Evolutionary conservation across 176 grass and related monocot species (phyloP).

Genomic region (Lolium multiflorum): DNA sequence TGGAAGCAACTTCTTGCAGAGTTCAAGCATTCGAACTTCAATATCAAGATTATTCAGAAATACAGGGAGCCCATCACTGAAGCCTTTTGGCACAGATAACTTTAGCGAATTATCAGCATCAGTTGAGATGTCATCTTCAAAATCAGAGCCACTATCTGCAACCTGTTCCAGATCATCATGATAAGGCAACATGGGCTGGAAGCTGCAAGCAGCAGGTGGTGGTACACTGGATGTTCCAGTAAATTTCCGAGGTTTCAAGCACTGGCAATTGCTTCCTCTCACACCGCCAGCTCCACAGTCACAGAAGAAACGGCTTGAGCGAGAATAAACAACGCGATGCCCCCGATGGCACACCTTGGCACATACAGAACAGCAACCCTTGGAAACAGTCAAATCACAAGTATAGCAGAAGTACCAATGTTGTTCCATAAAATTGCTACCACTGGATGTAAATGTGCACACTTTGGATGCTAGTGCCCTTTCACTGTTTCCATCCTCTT

Average conservation of each 20-base stretch:
- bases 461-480: slow-evolving; percentile 83
- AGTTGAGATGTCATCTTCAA: slow-evolving; percentile 83
- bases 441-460: slow-evolving; percentile 98
- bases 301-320: slow-evolving; percentile 97
- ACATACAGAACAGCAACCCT: slow-evolving; percentile 95
- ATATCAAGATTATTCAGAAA: slow-evolving; percentile 74
- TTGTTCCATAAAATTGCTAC: slow-evolving; percentile 99
- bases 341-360: slow-evolving; percentile 94
- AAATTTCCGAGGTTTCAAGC: slow-evolving; percentile 94
- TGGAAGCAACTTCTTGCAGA: slow-evolving; percentile 90
- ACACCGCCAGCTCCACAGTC: slow-evolving; percentile 97
- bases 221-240: slow-evolving; percentile 53
- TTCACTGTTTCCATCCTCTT: slow-evolving; percentile 88
- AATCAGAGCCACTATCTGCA: slow-evolving; percentile 88
- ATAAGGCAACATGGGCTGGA: slow-evolving; percentile 70
- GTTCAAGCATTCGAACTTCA: slow-evolving; percentile 78
- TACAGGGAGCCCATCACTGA: slow-evolving; percentile 69
- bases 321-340: slow-evolving; percentile 96
- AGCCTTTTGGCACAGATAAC: slow-evolving; percentile 71
- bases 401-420: slow-evolving; percentile 99
- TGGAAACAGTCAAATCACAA: slow-evolving; percentile 95
- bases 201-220: slow-evolving; percentile 51
- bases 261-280: slow-evolving; percentile 90
- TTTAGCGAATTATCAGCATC: slow-evolving; percentile 76
- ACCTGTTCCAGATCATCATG: slow-evolving; percentile 74